These are phyloP conservation scores for Asterochloris erici DNA, from an alignment of 139 green algal genomes.

Conservation along the genomic window DNA sequence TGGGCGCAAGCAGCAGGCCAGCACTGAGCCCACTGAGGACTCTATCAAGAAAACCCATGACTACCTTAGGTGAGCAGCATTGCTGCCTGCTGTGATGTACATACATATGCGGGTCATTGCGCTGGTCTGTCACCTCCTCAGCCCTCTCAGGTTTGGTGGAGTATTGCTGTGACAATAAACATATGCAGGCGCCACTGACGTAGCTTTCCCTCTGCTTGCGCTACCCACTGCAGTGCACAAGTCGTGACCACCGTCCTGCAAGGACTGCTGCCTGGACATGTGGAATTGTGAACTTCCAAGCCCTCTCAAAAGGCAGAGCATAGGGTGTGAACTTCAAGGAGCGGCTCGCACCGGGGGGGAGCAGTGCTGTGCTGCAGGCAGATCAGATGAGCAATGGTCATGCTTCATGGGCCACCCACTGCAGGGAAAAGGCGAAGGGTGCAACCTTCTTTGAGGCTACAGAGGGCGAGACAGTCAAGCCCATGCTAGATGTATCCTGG, in stretches of 20 bases:
- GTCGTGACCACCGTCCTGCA: too few species aligned
- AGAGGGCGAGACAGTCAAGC: constrained; percentile 68
- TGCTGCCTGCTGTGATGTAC: neutral
- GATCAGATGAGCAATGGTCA: too few species aligned
- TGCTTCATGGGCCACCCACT: neutral
- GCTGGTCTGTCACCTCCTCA: too few species aligned
- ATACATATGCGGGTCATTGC: neutral
- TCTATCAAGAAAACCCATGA: constrained; percentile 65
- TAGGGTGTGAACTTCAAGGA: neutral
- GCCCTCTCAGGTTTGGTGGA: too few species aligned
- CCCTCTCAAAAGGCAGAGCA: neutral
- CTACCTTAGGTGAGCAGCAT: constrained; percentile 30
- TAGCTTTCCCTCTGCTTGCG: too few species aligned
- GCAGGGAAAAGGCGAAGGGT: constrained; percentile 70
- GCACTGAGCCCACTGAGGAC: constrained; percentile 72
- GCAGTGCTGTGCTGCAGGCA: neutral
- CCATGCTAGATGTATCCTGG: constrained; percentile 95
- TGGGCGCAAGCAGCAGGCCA: constrained; percentile 37
- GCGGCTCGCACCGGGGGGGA: neutral
- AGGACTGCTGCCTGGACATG: too few species aligned
- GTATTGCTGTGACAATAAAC: too few species aligned
- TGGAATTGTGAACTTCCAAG: too few species aligned
- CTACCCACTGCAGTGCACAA: too few species aligned
- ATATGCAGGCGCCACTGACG: too few species aligned
- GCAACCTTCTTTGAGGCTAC: constrained; percentile 72